Evolutionary conservation across 1,284 basidiomycete species (phyloP), one percentile per base, ranked within the genome.

Genomic region (Mycena sp.): DNA sequence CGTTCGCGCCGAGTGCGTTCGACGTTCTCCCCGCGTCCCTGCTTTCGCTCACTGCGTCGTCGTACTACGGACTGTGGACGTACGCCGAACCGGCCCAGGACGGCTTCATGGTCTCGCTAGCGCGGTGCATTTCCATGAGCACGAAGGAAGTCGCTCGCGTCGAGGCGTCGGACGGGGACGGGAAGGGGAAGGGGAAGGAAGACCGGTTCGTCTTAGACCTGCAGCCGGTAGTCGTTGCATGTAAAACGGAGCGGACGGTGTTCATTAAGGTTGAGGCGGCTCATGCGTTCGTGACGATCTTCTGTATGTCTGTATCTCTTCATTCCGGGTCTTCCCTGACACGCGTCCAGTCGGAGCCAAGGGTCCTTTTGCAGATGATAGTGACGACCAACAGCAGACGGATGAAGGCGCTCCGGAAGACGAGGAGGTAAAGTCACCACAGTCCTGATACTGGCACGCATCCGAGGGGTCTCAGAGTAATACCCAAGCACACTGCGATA

Each of bases 21-120:
- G n/a, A 54, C 16, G 56, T 65, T 26, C 60, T 74, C 25, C 73
- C 73, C 6, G 38, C 67, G 6, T 55, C 46, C 1, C 63, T 74
- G 16, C 28, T 28, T 16, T 62, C 46, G 48, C 67, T 74, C 21
- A 67, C 60, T 1, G 58, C 57, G 32, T 68, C 71, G n/a, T 65
- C 68, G 32, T 74, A 71, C 46, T 71, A 73, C 49, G 67, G 71
- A 1, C 64, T 63, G 32, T 74, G 73, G 73, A 69, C 68, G 44
- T 49, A 35, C 32, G 32, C 65, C 23, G 56, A 53, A 60, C 41
- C 59, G 9, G 61, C 45, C n/a, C 65, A 71, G 53, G 49, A 51
- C 4, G 61, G 54, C 4, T 74, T 72, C 62, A 48, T 72, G 46
- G 7, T 38, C 3, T 62, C 67, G 17, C 60, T 71, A 26, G 64